Evolutionary conservation across 1,139 yeast species (phyloP), one percentile per base, ranked within the genome.

Genomic region (Trichomonascaceae sp.): DNA sequence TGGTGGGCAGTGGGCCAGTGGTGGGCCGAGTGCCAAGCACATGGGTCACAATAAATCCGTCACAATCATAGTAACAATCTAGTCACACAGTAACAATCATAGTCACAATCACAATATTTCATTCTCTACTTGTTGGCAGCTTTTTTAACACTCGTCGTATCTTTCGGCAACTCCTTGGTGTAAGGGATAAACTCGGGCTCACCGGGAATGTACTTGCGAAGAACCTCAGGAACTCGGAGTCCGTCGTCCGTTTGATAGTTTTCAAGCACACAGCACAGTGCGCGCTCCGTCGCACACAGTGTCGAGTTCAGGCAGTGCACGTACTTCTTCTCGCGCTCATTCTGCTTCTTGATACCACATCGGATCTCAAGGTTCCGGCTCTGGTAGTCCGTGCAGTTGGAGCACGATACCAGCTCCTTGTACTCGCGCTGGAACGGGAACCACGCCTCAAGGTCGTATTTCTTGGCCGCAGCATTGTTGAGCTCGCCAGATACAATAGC

Each of bases 371-470:
- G 71, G 70, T 87, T 87, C 69, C 99, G 80, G 32, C 97, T 81
- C 68, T 89, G 99, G 66, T 89, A 89, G 65, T 89, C 99, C 39
- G 98, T 92, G 74, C 99, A 89, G 72, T 89, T 89, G 41, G 97
- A 87, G 68, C 97, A 89, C 17, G 96, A 84, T 40, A 92, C 98
- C 52, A 89, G 74, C 68, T 89, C 99, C 67, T 92, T 92, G 68
- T 82, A 92, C 64, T 92, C 98, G 61, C 85, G 73, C 70, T 89
- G 98, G 81, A 70, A 89, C 55, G 99, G 99, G 93, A 89, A 92
- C 99, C 99, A 89, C 31, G 99, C 99, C 69, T 89, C 99, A 57
- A 89, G 71, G 65, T 89, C 99, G 67, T 78, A 89, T 65, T 89
- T 89, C 71, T 89, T 89, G 47, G 98, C 96, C 42, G 98, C 98